Evolutionary conservation across 2,329 filamentous ascomycete species (phyloP).

Genomic region (Venturiaceae sp.): DNA sequence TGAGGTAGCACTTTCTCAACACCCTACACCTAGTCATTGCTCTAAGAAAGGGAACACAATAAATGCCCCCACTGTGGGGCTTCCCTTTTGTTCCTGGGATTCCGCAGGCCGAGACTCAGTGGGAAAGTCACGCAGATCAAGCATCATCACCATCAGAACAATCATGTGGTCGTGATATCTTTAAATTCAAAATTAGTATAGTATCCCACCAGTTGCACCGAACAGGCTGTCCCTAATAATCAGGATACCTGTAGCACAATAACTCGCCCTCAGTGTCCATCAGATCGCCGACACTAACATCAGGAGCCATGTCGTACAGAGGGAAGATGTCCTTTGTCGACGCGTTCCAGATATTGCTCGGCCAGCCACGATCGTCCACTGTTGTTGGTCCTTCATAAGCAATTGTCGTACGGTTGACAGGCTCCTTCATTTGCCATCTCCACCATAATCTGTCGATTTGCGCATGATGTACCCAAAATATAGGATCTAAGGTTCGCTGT

Average conservation of each 20-base stretch:
- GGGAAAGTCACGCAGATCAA: background rate
- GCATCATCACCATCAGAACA: too few relatives aligned
- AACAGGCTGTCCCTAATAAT: background rate
- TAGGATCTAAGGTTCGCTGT: background rate
- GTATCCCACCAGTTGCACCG: background rate
- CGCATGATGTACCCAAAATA: slow-evolving; percentile 9
- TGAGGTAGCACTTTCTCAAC: too few relatives aligned
- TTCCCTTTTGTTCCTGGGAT: too few relatives aligned
- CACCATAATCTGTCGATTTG: slow-evolving; percentile 7
- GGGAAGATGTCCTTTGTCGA: background rate
- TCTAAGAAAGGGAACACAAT: too few relatives aligned
- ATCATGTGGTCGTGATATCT: background rate
- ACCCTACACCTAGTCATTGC: too few relatives aligned
- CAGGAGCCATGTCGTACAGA: background rate
- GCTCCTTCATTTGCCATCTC: slow-evolving; percentile 8
- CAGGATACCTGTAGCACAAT: background rate
- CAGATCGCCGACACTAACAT: background rate
- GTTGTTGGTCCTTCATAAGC: background rate
- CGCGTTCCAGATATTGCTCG: background rate
- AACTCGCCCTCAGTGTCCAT: background rate
- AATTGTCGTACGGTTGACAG: background rate
- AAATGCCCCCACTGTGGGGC: too few relatives aligned
- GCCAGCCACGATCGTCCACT: background rate
- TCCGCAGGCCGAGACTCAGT: too few relatives aligned
- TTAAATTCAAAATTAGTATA: background rate